phyloP scores from a whole-genome alignment of 305 asterid genomes.

The Solanum hybrid region DNA sequence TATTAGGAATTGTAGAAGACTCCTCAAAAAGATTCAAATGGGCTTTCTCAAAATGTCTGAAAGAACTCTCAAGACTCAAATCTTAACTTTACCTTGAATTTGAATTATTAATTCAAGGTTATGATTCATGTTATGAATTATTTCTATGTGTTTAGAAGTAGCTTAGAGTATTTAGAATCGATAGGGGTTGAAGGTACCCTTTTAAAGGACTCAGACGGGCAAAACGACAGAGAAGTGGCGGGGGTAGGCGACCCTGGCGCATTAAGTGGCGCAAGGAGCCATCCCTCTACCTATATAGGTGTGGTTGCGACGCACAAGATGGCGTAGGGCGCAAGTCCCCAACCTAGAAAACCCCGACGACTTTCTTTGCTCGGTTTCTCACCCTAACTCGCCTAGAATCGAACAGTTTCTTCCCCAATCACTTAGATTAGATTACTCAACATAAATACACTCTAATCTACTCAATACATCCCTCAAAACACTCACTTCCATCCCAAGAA shows the following conservation, averaged over 20 bases:
- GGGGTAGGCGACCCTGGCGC: neutral
- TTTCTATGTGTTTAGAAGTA: neutral
- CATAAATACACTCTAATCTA: neutral
- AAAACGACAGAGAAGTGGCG: neutral
- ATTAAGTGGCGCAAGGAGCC: neutral
- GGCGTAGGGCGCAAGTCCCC: neutral
- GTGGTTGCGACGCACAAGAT: accelerated
- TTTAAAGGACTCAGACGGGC: neutral
- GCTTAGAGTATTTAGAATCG: neutral
- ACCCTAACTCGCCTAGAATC: neutral
- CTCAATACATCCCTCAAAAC: neutral
- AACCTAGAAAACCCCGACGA: neutral
- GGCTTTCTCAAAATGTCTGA: no score
- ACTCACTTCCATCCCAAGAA: neutral
- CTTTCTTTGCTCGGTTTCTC: neutral
- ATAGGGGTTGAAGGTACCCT: neutral
- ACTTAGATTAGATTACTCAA: neutral
- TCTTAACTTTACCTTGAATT: neutral
- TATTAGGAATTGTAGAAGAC: neutral
- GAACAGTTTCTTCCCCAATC: neutral
- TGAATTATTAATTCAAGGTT: neutral
- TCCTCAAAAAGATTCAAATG: neutral
- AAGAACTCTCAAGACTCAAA: neutral
- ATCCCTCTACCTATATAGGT: neutral
- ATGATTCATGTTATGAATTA: neutral